Percentiles rank a stretch among this genome's conserved stretches.
Conservation (phyloP, 2,329 filamentous ascomycete genomes). For the Parascedosporium putredinis region DNA sequence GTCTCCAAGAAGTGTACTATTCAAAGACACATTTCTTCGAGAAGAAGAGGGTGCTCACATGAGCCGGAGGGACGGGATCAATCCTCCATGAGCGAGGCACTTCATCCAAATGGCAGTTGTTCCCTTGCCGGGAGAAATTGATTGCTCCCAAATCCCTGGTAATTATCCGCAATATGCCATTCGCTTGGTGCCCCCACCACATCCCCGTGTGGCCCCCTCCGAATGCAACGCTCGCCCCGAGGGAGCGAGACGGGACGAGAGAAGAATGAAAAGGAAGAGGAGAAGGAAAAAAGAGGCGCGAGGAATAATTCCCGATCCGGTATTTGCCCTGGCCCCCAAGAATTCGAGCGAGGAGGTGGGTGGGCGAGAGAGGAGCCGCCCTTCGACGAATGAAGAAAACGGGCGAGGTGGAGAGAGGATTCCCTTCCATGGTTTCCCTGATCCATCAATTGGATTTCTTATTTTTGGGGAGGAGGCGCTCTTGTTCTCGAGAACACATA, state of each 20-base stretch:
- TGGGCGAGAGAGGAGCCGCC: no score
- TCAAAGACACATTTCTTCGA: neutral
- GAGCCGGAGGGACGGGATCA: neutral
- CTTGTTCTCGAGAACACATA: no score
- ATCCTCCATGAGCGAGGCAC: neutral
- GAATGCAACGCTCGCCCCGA: no score
- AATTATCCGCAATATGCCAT: constrained; percentile 1
- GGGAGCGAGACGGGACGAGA: no score
- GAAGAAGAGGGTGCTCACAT: neutral
- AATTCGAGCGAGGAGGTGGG: no score
- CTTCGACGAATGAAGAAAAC: no score
- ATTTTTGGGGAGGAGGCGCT: no score
- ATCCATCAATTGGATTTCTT: no score
- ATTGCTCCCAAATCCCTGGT: neutral
- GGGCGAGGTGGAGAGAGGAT: neutral
- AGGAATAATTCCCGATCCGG: neutral
- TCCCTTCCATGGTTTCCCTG: no score
- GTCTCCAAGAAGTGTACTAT: neutral
- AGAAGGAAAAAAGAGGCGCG: neutral
- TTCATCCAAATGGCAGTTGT: neutral
- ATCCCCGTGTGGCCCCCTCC: neutral
- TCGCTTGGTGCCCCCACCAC: neutral
- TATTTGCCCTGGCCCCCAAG: neutral
- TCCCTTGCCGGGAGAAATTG: neutral
- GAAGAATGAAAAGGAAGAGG: neutral